Conservation (phyloP, 1,139 yeast genomes). For the Scheffersomyces insectosa region DNA sequence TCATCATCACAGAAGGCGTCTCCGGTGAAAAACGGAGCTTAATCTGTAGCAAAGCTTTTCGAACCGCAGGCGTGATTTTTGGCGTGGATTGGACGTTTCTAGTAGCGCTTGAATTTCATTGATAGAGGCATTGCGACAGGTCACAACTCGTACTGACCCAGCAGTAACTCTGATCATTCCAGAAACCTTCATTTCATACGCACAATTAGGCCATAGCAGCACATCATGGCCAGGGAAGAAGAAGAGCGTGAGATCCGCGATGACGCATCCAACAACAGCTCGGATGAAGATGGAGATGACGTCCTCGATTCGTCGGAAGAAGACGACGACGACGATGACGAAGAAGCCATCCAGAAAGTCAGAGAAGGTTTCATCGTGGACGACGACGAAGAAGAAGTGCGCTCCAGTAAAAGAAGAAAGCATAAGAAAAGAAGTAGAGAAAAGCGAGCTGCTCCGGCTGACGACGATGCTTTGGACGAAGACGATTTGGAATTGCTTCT, state of each 20-base stretch:
- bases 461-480: conserved; percentile 80
- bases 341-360: conserved; percentile 71
- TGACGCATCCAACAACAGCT: conserved; percentile 26
- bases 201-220: too few species aligned
- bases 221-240: conserved; percentile 21
- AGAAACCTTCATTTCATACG: too few species aligned
- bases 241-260: conserved; percentile 41
- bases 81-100: too few species aligned
- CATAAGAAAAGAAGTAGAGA: conserved; percentile 44
- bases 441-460: conserved; percentile 31
- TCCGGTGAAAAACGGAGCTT: too few species aligned
- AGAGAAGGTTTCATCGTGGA: conserved; percentile 94
- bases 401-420: conserved; percentile 27
- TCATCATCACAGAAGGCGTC: too few species aligned
- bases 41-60: too few species aligned
- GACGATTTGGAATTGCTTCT: conserved; percentile 90
- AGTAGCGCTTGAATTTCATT: too few species aligned
- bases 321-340: conserved; percentile 74
- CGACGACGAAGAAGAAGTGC: conserved; percentile 63
- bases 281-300: conserved; percentile 44
- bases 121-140: too few species aligned
- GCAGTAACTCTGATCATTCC: too few species aligned
- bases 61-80: too few species aligned
- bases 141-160: too few species aligned
- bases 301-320: conserved; percentile 73